Conservation (phyloP, 2,329 filamentous ascomycete species). For the Ceratocystis harringtonii region DNA sequence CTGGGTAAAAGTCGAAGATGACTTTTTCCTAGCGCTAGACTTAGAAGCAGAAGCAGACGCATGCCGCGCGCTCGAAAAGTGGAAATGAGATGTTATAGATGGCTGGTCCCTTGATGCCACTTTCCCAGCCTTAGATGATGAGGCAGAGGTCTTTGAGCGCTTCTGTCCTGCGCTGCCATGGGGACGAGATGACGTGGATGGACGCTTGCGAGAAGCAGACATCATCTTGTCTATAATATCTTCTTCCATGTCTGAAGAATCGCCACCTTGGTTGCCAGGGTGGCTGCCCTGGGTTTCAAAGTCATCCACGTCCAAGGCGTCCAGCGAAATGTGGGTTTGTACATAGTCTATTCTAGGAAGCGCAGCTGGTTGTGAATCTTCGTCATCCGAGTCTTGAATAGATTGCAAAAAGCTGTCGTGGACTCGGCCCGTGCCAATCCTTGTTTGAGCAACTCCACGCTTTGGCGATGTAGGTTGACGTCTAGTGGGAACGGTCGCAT, state of each 20-base stretch:
- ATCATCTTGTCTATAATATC: constrained; percentile 38
- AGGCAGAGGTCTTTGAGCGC: constrained; percentile 21
- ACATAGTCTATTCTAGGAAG: constrained; percentile 3
- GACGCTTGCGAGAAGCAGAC: constrained; percentile 28
- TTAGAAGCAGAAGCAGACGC: neutral
- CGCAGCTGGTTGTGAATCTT: constrained; percentile 20
- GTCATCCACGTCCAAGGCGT: constrained; percentile 6
- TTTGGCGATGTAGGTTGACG: constrained; percentile 6
- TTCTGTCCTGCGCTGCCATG: constrained; percentile 19
- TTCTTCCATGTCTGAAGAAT: constrained; percentile 33
- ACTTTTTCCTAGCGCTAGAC: neutral
- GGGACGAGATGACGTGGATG: constrained; percentile 21
- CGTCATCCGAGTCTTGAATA: constrained; percentile 17
- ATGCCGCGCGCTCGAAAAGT: neutral
- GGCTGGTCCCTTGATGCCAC: constrained; percentile 22
- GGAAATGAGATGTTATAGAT: constrained; percentile 24
- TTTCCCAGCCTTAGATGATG: constrained; percentile 19
- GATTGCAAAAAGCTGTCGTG: constrained; percentile 12
- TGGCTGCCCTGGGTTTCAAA: constrained; percentile 27
- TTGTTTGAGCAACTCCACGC: constrained; percentile 11
- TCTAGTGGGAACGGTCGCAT: neutral
- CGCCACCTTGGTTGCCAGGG: constrained; percentile 21
- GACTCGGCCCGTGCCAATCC: neutral
- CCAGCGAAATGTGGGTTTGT: constrained; percentile 9
- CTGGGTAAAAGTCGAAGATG: neutral